Evolutionary conservation across 768 basidiomycete species (phyloP), one percentile per base, ranked within the genome.

Genomic region (Hydnum rufescens): DNA sequence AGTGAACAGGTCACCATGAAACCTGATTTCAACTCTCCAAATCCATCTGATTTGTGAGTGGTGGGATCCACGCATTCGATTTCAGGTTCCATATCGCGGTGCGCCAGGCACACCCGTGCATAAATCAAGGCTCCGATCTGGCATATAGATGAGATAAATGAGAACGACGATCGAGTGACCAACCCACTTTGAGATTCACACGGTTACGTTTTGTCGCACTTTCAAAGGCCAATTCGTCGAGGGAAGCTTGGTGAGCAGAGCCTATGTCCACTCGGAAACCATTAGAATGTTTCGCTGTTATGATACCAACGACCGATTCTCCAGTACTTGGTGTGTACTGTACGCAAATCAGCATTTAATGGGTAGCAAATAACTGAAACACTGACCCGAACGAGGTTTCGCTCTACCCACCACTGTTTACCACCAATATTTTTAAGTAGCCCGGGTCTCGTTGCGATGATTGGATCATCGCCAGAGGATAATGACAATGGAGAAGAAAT

Each of bases 21-120:
- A 1, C 93, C 93, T 4, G 80, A 84, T 57, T 85, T 89, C 32
- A 99, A 72, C 58, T 92, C 90, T 1, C 95, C 95, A 59, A 85
- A 96, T 0, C 89, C 93, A 55, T 87, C 86, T 1, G 89, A 69
- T 65, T 95, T 97, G 57, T 77, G 80, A 25, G 86, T 88, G 59
- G 89, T 82, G 1, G 88, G 85, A 61, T 96, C 87, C 59, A 95
- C 87, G 63, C 95, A 99, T 62, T 95, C 89, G 5, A 99, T 69
- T 61, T 99, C 95, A 1, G 95, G 92, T 52, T 99, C 95, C 85
- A 96, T 92, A 64, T 97, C 92, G 60, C 89, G 85, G 61, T 92
- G 88, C 3, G 95, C 90, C 22, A 93, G 69, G 13, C 89, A 89
- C 29, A 99, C 80, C 25, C 92, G 77, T 0, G 89, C 89, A 63